Base-by-base conservation (phyloP, 768 basidiomycete genomes). In the Suillus discolor region DNA sequence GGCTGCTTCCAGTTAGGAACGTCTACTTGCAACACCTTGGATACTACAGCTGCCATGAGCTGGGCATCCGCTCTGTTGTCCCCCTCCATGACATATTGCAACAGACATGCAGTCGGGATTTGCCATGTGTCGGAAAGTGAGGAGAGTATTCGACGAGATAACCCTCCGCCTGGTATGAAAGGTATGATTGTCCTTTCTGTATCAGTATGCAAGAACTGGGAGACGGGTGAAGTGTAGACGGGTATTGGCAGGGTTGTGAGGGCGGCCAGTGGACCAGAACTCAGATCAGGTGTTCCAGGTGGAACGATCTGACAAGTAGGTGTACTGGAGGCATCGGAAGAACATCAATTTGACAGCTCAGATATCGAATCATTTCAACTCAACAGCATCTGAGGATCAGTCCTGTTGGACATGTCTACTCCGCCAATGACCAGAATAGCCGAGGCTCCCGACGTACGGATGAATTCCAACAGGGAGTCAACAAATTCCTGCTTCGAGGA, bases 61-160 rank as follows among this genome's bases (percentile, higher is more conserved):
- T 81, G 79, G 0, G 93, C 92, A 73, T 95, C 93, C 20, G 74
- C 80, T 65, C 89, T 81, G 70, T 95, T 95, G 74, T 95, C 93
- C 2, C 93, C 93, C 72, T 95, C 93, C 65, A 91, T 80, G 13
- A 87, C 92, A 71, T 92, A 94, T 57, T 92, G 90, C 57, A 93
- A 78, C 12, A 94, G 75, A 18, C 84, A 80, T 0, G 83, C 85
- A 1, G 83, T 84, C 28, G 89, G 88, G 49, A 85, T 81, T 23
- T 79, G 70, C 82, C 85, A 87, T 45, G 74, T 69, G 47, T 72
- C 44, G 0, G 87, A 83, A 31, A 93, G 71, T 8, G 89, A 83
- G 3, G 82, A 81, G 7, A 95, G 77, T 55, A 94, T 79, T 34
- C 90, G 83, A 49, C 87, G 82, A 0, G 90, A 87, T 36, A 94